Conservation (phyloP, 1,284 basidiomycete species). For the Fomitopsis palustris region DNA sequence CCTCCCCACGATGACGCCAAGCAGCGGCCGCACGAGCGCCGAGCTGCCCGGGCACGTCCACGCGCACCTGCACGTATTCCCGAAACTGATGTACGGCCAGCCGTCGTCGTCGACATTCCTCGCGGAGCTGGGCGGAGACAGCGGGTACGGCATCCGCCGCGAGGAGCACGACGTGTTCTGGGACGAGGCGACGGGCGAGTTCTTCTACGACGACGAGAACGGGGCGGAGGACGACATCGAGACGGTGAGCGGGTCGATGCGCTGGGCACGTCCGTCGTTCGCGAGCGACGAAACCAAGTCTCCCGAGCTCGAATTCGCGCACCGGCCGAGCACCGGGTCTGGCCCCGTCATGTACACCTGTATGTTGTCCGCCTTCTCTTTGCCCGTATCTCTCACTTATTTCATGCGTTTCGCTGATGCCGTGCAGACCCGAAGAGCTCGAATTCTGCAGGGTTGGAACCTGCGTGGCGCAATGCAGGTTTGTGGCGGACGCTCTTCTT, state of each 20-base stretch:
- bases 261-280: slow-evolving; percentile 21
- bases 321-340: slow-evolving; percentile 7
- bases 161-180: neutral
- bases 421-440: neutral
- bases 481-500: slow-evolving; percentile 28
- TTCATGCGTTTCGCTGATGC: neutral
- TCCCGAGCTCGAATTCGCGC: slow-evolving; percentile 22
- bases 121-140: slow-evolving; percentile 5
- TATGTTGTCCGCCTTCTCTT: slow-evolving; percentile 9
- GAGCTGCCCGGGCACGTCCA: neutral
- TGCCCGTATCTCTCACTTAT: slow-evolving; percentile 5
- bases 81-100: slow-evolving; percentile 1
- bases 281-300: slow-evolving; percentile 20
- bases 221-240: slow-evolving; percentile 15
- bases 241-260: slow-evolving; percentile 19
- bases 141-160: neutral
- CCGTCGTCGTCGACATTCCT: neutral
- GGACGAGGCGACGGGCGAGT: slow-evolving; percentile 1
- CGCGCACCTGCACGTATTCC: slow-evolving; percentile 8
- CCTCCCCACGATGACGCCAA: slow-evolving; percentile 15
- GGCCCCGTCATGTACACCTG: slow-evolving; percentile 11
- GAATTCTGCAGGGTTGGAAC: slow-evolving; percentile 10
- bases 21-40: slow-evolving; percentile 12
- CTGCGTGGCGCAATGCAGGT: slow-evolving; percentile 12
- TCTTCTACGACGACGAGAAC: neutral